Evolutionary conservation across 2,329 filamentous ascomycete species (phyloP).

Genomic region (Fusarium marasasianum): DNA sequence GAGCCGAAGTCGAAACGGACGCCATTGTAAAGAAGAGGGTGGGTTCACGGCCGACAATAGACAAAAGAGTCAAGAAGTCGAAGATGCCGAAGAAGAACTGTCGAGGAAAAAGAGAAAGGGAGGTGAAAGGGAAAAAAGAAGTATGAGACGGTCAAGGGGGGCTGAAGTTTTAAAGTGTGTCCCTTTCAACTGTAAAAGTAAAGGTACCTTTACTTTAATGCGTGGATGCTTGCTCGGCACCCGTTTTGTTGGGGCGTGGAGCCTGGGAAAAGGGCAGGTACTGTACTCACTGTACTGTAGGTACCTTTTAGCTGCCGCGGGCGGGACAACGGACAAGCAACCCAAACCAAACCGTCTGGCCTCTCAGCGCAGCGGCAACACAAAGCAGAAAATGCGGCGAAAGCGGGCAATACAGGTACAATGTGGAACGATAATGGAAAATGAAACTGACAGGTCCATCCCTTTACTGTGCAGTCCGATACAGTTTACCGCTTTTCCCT

Average conservation of each 20-base stretch:
- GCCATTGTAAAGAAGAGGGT: conserved; percentile 52
- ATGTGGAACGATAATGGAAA: conserved; percentile 24
- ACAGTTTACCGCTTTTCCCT: conserved; percentile 19
- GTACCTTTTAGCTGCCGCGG: neutral
- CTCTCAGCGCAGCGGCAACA: conserved; percentile 22
- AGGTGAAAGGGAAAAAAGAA: conserved; percentile 1
- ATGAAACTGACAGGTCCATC: neutral
- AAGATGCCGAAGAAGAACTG: conserved; percentile 18
- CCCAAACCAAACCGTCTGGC: neutral
- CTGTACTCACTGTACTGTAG: neutral
- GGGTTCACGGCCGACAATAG: conserved; percentile 30
- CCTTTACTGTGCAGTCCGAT: neutral
- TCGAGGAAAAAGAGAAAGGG: conserved; percentile 1
- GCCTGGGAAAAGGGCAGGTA: conserved; percentile 26
- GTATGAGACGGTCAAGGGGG: conserved; percentile 15
- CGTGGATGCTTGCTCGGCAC: conserved; percentile 35
- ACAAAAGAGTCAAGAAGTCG: conserved; percentile 36
- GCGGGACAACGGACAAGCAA: conserved; percentile 19
- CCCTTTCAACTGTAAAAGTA: conserved; percentile 5
- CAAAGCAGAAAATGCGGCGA: conserved; percentile 27
- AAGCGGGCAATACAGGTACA: conserved; percentile 7
- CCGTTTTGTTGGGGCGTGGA: conserved; percentile 45
- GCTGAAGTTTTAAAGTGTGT: conserved; percentile 34
- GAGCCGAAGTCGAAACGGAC: conserved; percentile 54
- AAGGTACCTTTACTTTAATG: neutral